Evolutionary conservation across 305 asterid genomes (phyloP).

Genomic region (Fraxinus sp.): DNA sequence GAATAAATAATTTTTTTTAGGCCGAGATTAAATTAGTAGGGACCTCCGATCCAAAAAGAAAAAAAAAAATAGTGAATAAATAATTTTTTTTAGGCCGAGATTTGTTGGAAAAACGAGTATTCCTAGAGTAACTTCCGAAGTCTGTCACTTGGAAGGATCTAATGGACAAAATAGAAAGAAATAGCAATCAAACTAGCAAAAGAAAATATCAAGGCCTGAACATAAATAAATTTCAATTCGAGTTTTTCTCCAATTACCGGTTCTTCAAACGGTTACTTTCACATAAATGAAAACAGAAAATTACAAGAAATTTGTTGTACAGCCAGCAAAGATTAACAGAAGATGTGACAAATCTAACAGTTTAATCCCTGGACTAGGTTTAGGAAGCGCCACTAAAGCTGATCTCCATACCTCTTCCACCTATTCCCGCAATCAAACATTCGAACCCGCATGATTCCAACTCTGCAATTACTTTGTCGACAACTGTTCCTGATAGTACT

Average conservation of each 20-base stretch:
- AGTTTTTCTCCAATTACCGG: background rate
- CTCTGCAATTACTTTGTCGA: conserved; percentile 70
- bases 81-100: too few relatives aligned
- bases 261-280: background rate
- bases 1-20: background rate
- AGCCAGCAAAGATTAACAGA: background rate
- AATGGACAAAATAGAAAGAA: background rate
- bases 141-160: background rate
- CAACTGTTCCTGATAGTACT: conserved; percentile 81
- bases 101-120: background rate
- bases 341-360: conserved; percentile 33
- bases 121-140: background rate
- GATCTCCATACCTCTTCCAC: conserved; percentile 82
- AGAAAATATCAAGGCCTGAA: background rate
- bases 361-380: conserved; percentile 20
- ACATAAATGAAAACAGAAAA: background rate
- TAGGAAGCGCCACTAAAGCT: conserved; percentile 58
- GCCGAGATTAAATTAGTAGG: background rate
- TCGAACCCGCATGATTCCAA: conserved; percentile 73
- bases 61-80: too few relatives aligned
- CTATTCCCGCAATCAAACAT: conserved; percentile 82
- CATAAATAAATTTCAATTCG: background rate
- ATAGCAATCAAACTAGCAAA: background rate
- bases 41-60: background rate
- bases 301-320: conserved; percentile 8